A percentile compares a stretch with the other conserved stretches of the same genome.
These are phyloP conservation scores for Phlyctochytrium bullatum DNA, from an alignment of 192 early-diverging fungal genomes.

Conservation along the genomic window DNA sequence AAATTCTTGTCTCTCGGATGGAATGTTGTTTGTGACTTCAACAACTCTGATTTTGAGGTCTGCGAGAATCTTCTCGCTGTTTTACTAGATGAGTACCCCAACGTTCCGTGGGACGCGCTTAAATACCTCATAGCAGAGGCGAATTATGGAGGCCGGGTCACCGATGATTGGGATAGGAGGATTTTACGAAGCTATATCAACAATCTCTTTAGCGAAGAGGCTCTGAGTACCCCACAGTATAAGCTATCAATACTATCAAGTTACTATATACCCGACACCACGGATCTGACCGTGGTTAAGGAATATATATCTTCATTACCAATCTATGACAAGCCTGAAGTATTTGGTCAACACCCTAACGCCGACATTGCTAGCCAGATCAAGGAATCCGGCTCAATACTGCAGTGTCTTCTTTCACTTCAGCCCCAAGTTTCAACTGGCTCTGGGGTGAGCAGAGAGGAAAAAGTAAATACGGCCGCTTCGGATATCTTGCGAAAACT, in stretches of 20 bases:
- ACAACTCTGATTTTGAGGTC: conserved; percentile 66
- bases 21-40: conserved; percentile 63
- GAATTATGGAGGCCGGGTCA: conserved; percentile 62
- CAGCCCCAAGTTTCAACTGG: conserved; percentile 49
- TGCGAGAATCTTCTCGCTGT: conserved; percentile 57
- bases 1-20: conserved; percentile 64
- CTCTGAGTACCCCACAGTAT: conserved; percentile 45
- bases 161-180: conserved; percentile 62
- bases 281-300: conserved; percentile 33
- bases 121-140: conserved; percentile 66
- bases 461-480: conserved; percentile 49
- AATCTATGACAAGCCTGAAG: conserved; percentile 56
- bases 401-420: conserved; percentile 49
- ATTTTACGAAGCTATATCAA: conserved; percentile 62
- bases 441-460: conserved; percentile 42
- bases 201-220: conserved; percentile 54
- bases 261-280: conserved; percentile 55
- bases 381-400: conserved; percentile 47
- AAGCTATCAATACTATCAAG: conserved; percentile 44
- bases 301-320: conserved; percentile 58
- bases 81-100: conserved; percentile 54
- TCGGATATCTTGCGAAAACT: conserved; percentile 48
- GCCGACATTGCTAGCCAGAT: conserved; percentile 65
- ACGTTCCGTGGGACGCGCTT: conserved; percentile 63
- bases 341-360: conserved; percentile 67